Evolutionary conservation across 169 alveolate genomes (phyloP), one percentile per base, ranked within the genome.

Genomic region (Plasmodium adleri): DNA sequence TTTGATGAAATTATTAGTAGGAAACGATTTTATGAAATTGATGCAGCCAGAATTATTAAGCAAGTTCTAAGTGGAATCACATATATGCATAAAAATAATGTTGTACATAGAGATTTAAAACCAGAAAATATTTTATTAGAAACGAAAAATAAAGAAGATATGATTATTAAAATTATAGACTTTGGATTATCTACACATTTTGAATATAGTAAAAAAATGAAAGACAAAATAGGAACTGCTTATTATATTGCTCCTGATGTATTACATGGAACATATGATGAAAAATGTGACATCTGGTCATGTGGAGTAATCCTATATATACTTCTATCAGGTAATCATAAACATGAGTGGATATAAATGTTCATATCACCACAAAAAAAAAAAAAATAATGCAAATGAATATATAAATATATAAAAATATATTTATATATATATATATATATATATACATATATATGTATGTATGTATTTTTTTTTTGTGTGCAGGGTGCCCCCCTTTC

Each of bases 201-300:
- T 88, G 96, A 95, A 24, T 94, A 87, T 73, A 94, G 94, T 88
- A 93, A 95, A 71, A 96, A 96, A 88, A 95, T 97, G 98, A 96
- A 96, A 91, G 97, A 97, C 71, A 97, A 96, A 87, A 95, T 96
- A 72, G 99, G 99, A 10, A 98, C 99, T 13, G 98, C 98, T 6
- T 96, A 96, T 87, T 96, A 96, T 93, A 96, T 96, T 62, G 98
- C 98, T 28, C 98, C 98, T 8, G 98, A 96, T 71, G 98, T 96
- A 32, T 92, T 96, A 32, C 95, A 94, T 88, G 98, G 98, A 15
- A 92, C 96, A 20, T 96, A 96, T 92, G 97, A 96, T 75, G 97
- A 95, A 72, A 96, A 95, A 93, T 96, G 98, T 73, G 98, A 96
- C 87, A 93, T 96, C 20, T 96, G 98, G 98, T 95, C 97, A 39